phyloP scores from a whole-genome alignment of 1,284 basidiomycete species.

The Leccinum solheimii region DNA sequence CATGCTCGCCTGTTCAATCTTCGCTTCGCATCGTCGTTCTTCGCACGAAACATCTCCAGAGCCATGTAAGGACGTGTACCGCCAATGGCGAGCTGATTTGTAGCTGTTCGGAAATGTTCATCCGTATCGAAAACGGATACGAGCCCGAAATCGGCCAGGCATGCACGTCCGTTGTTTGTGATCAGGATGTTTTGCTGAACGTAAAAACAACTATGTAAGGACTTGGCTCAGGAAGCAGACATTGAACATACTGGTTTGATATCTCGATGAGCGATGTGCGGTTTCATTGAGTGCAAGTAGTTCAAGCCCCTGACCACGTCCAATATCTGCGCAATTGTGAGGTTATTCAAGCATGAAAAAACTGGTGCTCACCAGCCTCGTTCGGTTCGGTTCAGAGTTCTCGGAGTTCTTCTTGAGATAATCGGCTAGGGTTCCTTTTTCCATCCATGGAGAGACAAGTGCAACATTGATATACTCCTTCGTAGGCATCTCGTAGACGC shows the following conservation, averaged over 20 bases:
- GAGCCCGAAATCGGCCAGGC: conserved; percentile 34
- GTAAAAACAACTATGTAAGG: not conserved
- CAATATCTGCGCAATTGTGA: conserved; percentile 18
- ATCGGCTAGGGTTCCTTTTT: conserved; percentile 20
- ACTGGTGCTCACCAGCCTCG: conserved; percentile 19
- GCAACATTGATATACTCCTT: conserved; percentile 6
- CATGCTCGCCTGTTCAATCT: conserved; percentile 27
- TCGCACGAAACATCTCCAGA: conserved; percentile 23
- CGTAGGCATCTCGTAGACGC: conserved; percentile 14
- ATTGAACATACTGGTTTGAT: conserved; percentile 25
- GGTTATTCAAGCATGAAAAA: not conserved
- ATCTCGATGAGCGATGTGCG: conserved; percentile 29
- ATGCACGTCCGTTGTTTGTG: conserved; percentile 13
- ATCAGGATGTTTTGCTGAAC: conserved; percentile 32
- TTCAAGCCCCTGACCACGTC: conserved; percentile 26
- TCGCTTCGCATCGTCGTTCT: conserved; percentile 4
- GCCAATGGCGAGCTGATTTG: not conserved
- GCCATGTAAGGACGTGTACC: conserved; percentile 28
- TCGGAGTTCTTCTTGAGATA: conserved; percentile 23
- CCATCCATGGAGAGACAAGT: conserved; percentile 36
- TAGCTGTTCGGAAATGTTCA: too few species aligned
- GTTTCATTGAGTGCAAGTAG: conserved; percentile 30
- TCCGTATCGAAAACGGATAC: conserved; percentile 25
- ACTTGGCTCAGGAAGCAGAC: not conserved
- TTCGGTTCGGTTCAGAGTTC: conserved; percentile 14